phyloP scores from a whole-genome alignment of 257 asterid species.

The Salvia miltiorrhiza region DNA sequence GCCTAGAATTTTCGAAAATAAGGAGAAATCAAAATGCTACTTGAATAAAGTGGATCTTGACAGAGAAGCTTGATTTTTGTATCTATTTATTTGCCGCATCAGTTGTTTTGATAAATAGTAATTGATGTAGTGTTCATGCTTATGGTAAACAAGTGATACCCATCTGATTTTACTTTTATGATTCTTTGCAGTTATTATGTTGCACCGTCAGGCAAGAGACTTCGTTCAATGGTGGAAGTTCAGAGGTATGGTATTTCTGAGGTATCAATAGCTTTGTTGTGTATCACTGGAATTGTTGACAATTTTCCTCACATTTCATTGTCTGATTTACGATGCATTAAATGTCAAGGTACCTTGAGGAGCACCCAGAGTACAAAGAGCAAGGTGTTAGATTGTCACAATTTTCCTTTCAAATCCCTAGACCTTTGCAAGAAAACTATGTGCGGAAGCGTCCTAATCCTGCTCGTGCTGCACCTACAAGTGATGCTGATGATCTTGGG shows the following conservation, averaged over 20 bases:
- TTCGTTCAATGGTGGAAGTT: conserved; percentile 67
- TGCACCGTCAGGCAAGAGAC: conserved; percentile 62
- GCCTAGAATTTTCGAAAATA: not conserved
- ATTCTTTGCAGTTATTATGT: conserved; percentile 55
- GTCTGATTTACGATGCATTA: conserved; percentile 17
- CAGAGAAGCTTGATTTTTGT: not conserved
- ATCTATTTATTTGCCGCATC: conserved; percentile 2
- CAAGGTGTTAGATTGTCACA: conserved; percentile 46
- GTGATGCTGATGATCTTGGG: conserved; percentile 29
- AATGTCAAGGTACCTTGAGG: conserved; percentile 53
- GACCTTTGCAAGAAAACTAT: conserved; percentile 65
- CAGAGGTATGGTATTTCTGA: conserved; percentile 38
- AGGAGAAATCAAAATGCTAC: not conserved
- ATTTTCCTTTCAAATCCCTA: conserved; percentile 84
- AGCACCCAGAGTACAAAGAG: conserved; percentile 48
- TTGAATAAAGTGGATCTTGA: not conserved
- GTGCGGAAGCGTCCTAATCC: conserved; percentile 56
- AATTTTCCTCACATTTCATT: conserved; percentile 18
- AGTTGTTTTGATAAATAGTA: not conserved
- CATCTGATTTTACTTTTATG: conserved; percentile 16
- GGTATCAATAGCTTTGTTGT: conserved; percentile 7
- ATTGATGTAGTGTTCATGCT: not conserved
- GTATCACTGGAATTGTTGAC: not conserved
- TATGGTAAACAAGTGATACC: not conserved
- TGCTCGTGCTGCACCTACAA: too few species aligned